phyloP scores from a whole-genome alignment of 2,329 filamentous ascomycete species.

The Neobulgaria alba region DNA sequence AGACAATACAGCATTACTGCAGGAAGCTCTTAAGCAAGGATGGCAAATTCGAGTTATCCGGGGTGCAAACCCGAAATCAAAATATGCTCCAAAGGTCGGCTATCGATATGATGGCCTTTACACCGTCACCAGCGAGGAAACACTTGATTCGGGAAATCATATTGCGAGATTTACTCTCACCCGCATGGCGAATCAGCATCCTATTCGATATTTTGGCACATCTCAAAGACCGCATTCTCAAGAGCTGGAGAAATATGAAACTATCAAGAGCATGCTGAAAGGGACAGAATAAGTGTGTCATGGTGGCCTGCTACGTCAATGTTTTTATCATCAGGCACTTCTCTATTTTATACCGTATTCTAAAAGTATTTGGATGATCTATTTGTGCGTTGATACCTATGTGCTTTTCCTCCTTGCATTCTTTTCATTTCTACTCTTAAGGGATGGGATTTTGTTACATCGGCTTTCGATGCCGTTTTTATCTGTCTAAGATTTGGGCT shows the following conservation, averaged over 20 bases:
- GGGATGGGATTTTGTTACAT: too few species aligned
- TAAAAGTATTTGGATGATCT: too few species aligned
- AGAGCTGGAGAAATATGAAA: neutral
- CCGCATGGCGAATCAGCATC: slow-evolving; percentile 1
- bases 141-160: slow-evolving; percentile 1
- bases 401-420: too few species aligned
- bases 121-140: slow-evolving; percentile 1
- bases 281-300: too few species aligned
- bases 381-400: too few species aligned
- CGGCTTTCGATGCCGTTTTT: too few species aligned
- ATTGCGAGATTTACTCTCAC: slow-evolving; percentile 4
- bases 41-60: slow-evolving; percentile 1
- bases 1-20: slow-evolving; percentile 30
- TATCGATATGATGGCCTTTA: slow-evolving; percentile 7
- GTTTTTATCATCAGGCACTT: too few species aligned
- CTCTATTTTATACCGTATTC: too few species aligned
- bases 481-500: too few species aligned
- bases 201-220: slow-evolving; percentile 2
- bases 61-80: neutral
- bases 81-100: neutral
- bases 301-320: too few species aligned
- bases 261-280: too few species aligned
- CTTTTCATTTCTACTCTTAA: too few species aligned
- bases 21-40: neutral
- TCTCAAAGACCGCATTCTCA: neutral